Evolutionary conservation across 23 red algal species (phyloP).

Genomic region (Cyanidioschyzon merolae): DNA sequence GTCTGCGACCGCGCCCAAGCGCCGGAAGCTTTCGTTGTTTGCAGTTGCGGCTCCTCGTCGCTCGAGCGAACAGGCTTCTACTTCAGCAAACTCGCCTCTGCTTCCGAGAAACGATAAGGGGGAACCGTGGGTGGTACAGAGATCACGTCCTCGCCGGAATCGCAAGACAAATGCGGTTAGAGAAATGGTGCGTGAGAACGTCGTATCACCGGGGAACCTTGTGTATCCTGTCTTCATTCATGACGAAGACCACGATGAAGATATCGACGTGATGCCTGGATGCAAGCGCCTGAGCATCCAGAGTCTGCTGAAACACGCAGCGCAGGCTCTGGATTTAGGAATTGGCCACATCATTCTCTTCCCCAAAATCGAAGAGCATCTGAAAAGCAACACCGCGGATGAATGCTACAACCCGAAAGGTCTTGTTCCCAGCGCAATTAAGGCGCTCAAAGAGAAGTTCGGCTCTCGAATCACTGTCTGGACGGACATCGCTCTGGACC

Average conservation of each 20-base stretch:
- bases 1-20: too few relatives aligned
- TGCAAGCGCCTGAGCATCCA: constrained; percentile 55
- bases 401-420: constrained; percentile 94
- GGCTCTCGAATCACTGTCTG: constrained; percentile 65
- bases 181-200: constrained; percentile 64
- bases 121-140: constrained; percentile 49
- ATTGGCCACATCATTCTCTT: constrained; percentile 77
- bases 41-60: background rate
- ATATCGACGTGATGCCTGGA: constrained; percentile 73
- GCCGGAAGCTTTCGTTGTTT: background rate
- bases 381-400: constrained; percentile 76
- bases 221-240: constrained; percentile 98
- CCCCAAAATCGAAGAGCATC: constrained; percentile 73
- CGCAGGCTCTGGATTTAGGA: constrained; percentile 39
- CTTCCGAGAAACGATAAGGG: background rate
- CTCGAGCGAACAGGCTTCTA: background rate
- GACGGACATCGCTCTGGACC: constrained; percentile 95
- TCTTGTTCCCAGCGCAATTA: constrained; percentile 41
- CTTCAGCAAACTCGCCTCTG: background rate
- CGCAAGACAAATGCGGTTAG: constrained; percentile 66
- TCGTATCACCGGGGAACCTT: constrained; percentile 66
- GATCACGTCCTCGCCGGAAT: constrained; percentile 64
- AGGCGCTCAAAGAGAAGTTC: constrained; percentile 50
- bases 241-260: constrained; percentile 49
- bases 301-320: constrained; percentile 48